Evolutionary conservation across 805 yeast genomes (phyloP).

Genomic region (Kuraishia molischiana): DNA sequence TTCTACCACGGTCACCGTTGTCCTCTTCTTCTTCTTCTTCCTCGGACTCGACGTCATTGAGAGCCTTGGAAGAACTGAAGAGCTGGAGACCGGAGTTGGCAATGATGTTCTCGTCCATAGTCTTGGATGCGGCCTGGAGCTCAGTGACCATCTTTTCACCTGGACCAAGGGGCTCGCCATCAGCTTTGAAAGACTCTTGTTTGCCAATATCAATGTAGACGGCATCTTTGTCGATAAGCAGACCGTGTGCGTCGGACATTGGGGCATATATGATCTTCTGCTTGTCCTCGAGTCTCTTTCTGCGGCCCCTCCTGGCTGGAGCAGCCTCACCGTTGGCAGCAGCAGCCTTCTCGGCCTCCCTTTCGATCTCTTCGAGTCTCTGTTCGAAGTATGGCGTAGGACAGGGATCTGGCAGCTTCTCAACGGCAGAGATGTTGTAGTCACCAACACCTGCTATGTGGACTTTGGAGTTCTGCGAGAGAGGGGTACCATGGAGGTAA

Average conservation of each 20-base stretch:
- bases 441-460: slow-evolving; percentile 98
- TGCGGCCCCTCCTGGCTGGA: slow-evolving; percentile 45
- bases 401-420: slow-evolving; percentile 95
- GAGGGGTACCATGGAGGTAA: slow-evolving; percentile 87
- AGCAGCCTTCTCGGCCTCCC: slow-evolving; percentile 63
- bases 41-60: slow-evolving; percentile 29
- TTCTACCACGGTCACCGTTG: slow-evolving; percentile 51
- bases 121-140: slow-evolving; percentile 59
- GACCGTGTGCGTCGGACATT: slow-evolving; percentile 99
- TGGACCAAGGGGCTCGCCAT: slow-evolving; percentile 38
- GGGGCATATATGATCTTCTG: slow-evolving; percentile 96
- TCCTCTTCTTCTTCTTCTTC: slow-evolving; percentile 27
- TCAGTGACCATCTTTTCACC: slow-evolving; percentile 83
- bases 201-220: slow-evolving; percentile 72
- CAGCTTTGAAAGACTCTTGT: slow-evolving; percentile 11
- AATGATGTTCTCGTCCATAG: slow-evolving; percentile 51
- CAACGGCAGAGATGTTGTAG: slow-evolving; percentile 61
- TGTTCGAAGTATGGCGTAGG: slow-evolving; percentile 94
- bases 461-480: slow-evolving; percentile 64
- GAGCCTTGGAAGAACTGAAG: slow-evolving; percentile 52
- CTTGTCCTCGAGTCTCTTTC: slow-evolving; percentile 88
- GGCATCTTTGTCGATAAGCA: slow-evolving; percentile 92
- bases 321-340: slow-evolving; percentile 46
- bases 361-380: slow-evolving; percentile 68
- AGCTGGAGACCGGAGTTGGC: slow-evolving; percentile 66